Evolutionary conservation across 2,329 filamentous ascomycete genomes (phyloP), one percentile per base, ranked within the genome.

Genomic region (Cercospora beticola): DNA sequence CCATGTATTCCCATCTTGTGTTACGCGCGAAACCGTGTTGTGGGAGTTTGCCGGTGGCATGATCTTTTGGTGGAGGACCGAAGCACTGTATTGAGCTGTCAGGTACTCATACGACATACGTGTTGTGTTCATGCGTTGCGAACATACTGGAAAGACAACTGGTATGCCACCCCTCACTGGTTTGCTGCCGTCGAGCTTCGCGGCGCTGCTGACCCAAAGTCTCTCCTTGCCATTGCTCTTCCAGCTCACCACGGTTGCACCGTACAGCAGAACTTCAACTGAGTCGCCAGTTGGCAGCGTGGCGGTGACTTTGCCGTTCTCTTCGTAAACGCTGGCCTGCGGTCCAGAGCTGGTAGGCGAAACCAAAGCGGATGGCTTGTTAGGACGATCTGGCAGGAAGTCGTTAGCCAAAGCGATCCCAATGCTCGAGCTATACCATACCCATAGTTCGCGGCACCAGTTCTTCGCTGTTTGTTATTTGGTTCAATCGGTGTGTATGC

Each of bases 1-100:
- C 94, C 62, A 99, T 86, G 79, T 95, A 97, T 80, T 98, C 94
- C 95, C 95, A 99, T 71, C 87, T 87, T 57, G 90, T 92, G 77
- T 88, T 94, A 75, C 95, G 92, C 46, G 94, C 95, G 81, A 99
- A 97, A 74, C 95, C 95, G 83, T 98, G 95, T 82, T 97, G 94
- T 3, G 94, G 90, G 28, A 99, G 90, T 72, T 87, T 83, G 62
- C 88, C 88, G 30, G 93, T 95, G n/a, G 91, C 86, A 73, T 90
- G 88, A 79, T 94, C 89, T 73, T 89, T 85, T 63, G 92, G 89
- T 12, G 91, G 88, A 26, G 72, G 75, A 31, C 95, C 95, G 78
- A 99, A 99, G 78, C 94, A 89, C 93, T 93, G 67, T 21, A 16
- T n/a, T 26, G 12, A 36, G 14, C 5, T 43, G 59, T 68, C 62